Conservation (phyloP, 1,139 yeast genomes). For the Diutina siamensis region DNA sequence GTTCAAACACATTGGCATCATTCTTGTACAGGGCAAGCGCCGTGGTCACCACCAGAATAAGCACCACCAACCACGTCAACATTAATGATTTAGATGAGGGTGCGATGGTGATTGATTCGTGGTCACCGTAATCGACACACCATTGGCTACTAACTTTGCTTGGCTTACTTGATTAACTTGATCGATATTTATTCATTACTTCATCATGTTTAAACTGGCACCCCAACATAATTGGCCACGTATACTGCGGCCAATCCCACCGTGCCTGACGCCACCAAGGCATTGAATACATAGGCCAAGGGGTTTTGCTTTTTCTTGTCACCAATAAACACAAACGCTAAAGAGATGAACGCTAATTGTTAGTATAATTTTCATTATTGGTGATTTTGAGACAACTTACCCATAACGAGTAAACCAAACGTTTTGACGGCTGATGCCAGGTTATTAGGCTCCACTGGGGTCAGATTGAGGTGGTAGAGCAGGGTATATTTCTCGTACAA, state of each 20-base stretch:
- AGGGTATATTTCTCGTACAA: slow-evolving; percentile 20
- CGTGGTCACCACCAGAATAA: not conserved
- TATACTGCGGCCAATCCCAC: slow-evolving; percentile 28
- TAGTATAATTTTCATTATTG: slow-evolving; percentile 7
- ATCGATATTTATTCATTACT: not conserved
- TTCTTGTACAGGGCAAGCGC: slow-evolving; percentile 18
- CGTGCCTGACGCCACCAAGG: slow-evolving; percentile 26
- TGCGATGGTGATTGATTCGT: not conserved
- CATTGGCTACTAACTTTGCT: not conserved
- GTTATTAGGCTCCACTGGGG: slow-evolving; percentile 14
- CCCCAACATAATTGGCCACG: slow-evolving; percentile 34
- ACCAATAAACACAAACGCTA: slow-evolving; percentile 17
- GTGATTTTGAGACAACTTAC: not conserved
- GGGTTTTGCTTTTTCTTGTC: slow-evolving; percentile 23
- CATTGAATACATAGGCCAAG: slow-evolving; percentile 18
- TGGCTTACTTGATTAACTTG: not conserved
- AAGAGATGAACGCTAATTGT: slow-evolving; percentile 22
- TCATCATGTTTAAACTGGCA: slow-evolving; percentile 17
- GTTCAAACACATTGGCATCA: slow-evolving; percentile 43
- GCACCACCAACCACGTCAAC: not conserved
- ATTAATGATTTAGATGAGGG: not conserved
- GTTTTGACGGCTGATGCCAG: not conserved
- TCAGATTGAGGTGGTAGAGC: slow-evolving; percentile 16
- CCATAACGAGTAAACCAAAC: not conserved
- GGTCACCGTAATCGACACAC: too few species aligned